Evolutionary conservation across 495 filamentous ascomycete species (phyloP), one percentile per base, ranked within the genome.

Genomic region (Aspergillus mulundensis): DNA sequence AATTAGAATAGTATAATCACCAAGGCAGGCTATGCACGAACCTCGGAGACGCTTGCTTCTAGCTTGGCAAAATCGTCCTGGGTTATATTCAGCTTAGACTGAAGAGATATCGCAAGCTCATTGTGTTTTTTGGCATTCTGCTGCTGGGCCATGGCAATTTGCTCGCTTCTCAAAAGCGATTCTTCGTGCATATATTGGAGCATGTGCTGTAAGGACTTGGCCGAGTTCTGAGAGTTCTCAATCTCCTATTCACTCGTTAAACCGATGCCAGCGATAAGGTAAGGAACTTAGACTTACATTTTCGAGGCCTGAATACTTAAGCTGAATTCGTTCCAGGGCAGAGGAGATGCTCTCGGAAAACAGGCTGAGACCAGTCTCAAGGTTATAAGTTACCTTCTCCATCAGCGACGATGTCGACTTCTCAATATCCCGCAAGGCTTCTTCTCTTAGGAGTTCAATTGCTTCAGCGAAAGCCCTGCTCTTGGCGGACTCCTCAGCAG

Each of bases 381-480:
- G 50, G 1, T 68, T 62, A 14, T 62, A 59, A 10, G 71, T 51
- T 15, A 75, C 39, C 0, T 54, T 64, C 3, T 51, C 54, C 18
- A 81, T 55, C 7, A 73, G 62, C 5, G 60, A 21, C 5, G 60
- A 65, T 0, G 62, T 62, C 6, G 71, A 73, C 10, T 56, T 50
- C n/a, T 73, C 69, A 39, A 83, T 21, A 10, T 80, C 76, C 7
- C 42, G 51, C 1, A 57, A 24, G 10, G 78, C 36, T 34, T 61
- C 70, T 6, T 51, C 41, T 43, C 71, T 71, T 41, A 81, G 63
- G 1, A 19, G 32, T 8, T 71, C 58, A 5, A 70, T 64, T 11
- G 64, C 57, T 28, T 70, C 51, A 16, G 67, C 41, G 51, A 82
- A 83, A 7, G 57, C 60, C 47, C 63, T 60, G 18, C 79, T 70